Conservation (phyloP, 2,329 filamentous ascomycete species). For the Colletotrichum caudatum region DNA sequence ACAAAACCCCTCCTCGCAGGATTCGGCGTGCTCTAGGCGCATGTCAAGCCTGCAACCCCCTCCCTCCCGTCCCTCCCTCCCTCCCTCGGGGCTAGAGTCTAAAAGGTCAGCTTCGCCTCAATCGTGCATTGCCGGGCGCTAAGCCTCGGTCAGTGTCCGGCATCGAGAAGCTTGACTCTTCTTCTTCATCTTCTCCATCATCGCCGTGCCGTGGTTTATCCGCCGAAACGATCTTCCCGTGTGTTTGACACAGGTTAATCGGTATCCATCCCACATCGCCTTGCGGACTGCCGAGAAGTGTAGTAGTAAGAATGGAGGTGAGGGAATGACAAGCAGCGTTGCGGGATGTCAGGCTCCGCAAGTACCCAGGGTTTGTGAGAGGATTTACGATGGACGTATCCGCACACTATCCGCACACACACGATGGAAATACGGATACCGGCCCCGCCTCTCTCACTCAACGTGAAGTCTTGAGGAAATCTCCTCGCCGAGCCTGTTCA, state of each 20-base stretch:
- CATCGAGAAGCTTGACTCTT: conserved; percentile 4
- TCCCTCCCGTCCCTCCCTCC: not conserved
- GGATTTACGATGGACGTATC: not conserved
- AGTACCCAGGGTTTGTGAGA: conserved; percentile 3
- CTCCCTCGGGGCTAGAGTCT: not conserved
- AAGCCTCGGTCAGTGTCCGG: conserved; percentile 32
- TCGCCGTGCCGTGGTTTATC: conserved; percentile 24
- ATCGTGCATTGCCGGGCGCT: conserved; percentile 28
- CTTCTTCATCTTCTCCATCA: not conserved
- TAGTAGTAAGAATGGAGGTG: no score
- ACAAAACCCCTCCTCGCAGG: not conserved
- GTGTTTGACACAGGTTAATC: not conserved
- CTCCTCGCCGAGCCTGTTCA: conserved; percentile 5
- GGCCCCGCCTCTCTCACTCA: not conserved
- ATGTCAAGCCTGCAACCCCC: conserved; percentile 19
- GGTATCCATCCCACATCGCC: not conserved
- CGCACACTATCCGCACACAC: no score
- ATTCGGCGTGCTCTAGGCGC: conserved; percentile 2
- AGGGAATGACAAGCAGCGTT: no score
- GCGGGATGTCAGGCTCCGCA: no score
- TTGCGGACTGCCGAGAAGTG: not conserved
- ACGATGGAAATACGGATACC: no score
- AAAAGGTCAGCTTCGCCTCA: conserved; percentile 23
- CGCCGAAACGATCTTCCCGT: not conserved
- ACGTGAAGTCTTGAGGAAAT: conserved; percentile 8